Base-by-base conservation (phyloP, 331 rosid species). In the Acacia concinna region DNA sequence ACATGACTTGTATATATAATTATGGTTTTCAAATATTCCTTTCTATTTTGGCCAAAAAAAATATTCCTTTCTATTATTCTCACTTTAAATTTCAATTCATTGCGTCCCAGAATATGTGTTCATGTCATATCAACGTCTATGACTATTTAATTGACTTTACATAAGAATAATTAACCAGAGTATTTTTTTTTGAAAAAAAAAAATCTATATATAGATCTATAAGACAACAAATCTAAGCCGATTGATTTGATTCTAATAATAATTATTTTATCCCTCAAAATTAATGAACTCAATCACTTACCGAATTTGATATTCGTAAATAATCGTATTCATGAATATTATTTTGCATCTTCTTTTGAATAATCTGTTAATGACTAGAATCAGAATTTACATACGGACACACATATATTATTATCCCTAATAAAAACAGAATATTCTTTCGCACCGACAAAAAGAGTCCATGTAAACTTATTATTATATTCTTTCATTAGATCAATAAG, bases 1-100 rank as follows among this genome's bases (percentile, higher is more conserved):
- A 7, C 9, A 49, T 4, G 54, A 47, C 7, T 0, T 17, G 1
- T 10, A n/a, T 84, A 2, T n/a, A 46, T 46, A 14, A 82, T 79
- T 66, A 69, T 82, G 17, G 86, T 81, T 89, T 71, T n/a, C 28
- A 69, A 69, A 15, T 68, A 15, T 68, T 38, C 73, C 34, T 23
- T 6, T 40, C 14, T 8, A 14, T 62, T 38, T n/a, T n/a, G n/a
- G n/a, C n/a, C n/a, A n/a, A n/a, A n/a, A n/a, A n/a, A n/a, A n/a
- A n/a, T 68, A 68, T 68, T 38, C 73, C 34, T 23, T 6, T 40
- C 14, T 8, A 14, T 62, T 38, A 14, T 62, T 38, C 78, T 51
- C 32, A 59, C 34, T 81, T 38, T 73, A 37, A 47, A 60, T 77
- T 51, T 52, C 60, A 52, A 52, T 59, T 81, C 82, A 65, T 43